Conservation (phyloP, 2,329 filamentous ascomycete genomes). For the Cercospora sojina region DNA sequence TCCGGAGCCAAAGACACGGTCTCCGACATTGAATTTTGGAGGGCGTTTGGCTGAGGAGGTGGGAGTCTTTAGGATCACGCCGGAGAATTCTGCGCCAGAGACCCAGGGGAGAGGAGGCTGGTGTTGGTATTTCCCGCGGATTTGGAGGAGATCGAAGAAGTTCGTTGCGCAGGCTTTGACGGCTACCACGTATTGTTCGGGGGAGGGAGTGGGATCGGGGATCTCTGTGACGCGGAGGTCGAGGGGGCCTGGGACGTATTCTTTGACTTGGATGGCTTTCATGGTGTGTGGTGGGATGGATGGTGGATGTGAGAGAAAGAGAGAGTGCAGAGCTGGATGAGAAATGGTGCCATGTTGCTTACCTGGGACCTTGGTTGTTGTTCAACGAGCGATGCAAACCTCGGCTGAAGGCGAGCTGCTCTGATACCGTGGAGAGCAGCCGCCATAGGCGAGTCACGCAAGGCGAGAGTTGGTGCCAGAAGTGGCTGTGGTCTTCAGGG, state of each 20-base stretch:
- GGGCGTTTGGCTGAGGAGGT: conserved; percentile 35
- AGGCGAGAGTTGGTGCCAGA: background rate
- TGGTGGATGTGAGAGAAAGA: background rate
- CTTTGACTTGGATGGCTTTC: conserved; percentile 57
- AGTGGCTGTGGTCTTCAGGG: background rate
- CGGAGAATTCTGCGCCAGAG: conserved; percentile 82
- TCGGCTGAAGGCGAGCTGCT: background rate
- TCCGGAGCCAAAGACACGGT: conserved; percentile 79
- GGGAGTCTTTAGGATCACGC: conserved; percentile 69
- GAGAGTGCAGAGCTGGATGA: background rate
- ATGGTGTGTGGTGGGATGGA: conserved; percentile 48
- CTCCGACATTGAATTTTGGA: conserved; percentile 70
- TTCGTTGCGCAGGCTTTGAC: conserved; percentile 88
- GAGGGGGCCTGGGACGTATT: conserved; percentile 62
- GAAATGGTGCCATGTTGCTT: background rate
- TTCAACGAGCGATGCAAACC: background rate
- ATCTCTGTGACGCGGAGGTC: conserved; percentile 75
- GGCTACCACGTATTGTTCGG: conserved; percentile 79
- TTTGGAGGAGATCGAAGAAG: conserved; percentile 96
- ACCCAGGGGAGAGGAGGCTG: conserved; percentile 88
- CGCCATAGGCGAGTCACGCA: background rate
- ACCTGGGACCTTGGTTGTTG: conserved; percentile 12
- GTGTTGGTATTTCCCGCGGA: conserved; percentile 92
- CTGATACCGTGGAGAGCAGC: background rate
- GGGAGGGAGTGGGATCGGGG: conserved; percentile 68